A percentile compares a stretch with the other conserved stretches of the same genome.
Evolutionary conservation across 1,284 basidiomycete species (phyloP).

Genomic region (Tilletia horrida): DNA sequence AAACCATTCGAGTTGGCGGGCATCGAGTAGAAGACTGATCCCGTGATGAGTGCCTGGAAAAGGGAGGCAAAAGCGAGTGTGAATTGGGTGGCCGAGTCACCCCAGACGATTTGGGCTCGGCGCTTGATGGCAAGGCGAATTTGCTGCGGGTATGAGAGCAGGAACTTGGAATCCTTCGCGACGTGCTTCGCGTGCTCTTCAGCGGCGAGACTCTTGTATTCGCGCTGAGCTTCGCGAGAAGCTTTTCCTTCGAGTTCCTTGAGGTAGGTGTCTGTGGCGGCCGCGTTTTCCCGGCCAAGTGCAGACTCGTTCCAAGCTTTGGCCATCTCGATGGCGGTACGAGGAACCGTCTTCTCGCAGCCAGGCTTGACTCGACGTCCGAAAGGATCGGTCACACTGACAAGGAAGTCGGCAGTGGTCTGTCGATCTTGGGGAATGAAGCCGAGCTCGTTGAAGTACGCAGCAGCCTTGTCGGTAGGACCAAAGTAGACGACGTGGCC

Average conservation of each 20-base stretch:
- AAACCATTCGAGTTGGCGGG: slow-evolving; percentile 66
- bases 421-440: slow-evolving; percentile 57
- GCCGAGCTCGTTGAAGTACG: slow-evolving; percentile 45
- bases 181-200: slow-evolving; percentile 34
- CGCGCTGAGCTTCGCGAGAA: slow-evolving; percentile 20
- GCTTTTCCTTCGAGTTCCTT: slow-evolving; percentile 27
- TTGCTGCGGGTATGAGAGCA: slow-evolving; percentile 57
- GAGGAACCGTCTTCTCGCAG: slow-evolving; percentile 38
- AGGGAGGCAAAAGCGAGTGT: slow-evolving; percentile 48
- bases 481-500: slow-evolving; percentile 54
- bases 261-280: slow-evolving; percentile 37
- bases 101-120: slow-evolving; percentile 67
- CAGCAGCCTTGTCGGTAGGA: slow-evolving; percentile 32
- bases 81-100: slow-evolving; percentile 59
- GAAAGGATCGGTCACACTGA: slow-evolving; percentile 57
- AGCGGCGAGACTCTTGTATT: slow-evolving; percentile 28
- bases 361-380: slow-evolving; percentile 55
- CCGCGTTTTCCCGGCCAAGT: slow-evolving; percentile 29
- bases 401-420: slow-evolving; percentile 51
- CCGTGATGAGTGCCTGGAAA: slow-evolving; percentile 68
- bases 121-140: slow-evolving; percentile 66
- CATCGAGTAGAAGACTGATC: slow-evolving; percentile 70
- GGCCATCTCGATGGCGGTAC: slow-evolving; percentile 44
- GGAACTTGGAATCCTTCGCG: slow-evolving; percentile 32
- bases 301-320: slow-evolving; percentile 31